Evolutionary conservation across 2,329 filamentous ascomycete genomes (phyloP), one percentile per base, ranked within the genome.

Genomic region (Ceratocystis cacaofunesta): DNA sequence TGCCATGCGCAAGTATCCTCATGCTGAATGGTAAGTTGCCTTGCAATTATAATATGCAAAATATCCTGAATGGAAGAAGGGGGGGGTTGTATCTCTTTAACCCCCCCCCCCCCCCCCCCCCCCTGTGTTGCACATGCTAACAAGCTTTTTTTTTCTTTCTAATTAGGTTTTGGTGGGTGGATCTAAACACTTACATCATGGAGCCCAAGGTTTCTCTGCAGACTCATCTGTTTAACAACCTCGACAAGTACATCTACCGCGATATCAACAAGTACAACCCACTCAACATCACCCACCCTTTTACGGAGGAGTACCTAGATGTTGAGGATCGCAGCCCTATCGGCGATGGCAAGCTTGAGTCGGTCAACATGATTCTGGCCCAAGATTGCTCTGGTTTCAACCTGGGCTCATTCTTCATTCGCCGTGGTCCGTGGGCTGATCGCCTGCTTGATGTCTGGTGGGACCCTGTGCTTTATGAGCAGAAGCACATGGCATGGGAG

Each of bases 401-500:
- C 74, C 81, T 99, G 12, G 94, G 94, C 19, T 96, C 91, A 17
- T 99, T 99, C 79, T 94, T 99, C 74, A 78, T 96, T 57, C 85
- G 86, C 62, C 85, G 94, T 68, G 90, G 89, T 71, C 79, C 85
- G 30, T 99, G 92, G 90, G 90, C 92, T 0, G 92, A 97, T 71
- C 87, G 90, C 3, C 78, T 99, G 19, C 82, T 99, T 44, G 94
- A 99, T 72, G 82, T 96, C 63, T 99, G 94, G 94, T 99, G 94
- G 94, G 94, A 99, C 72, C 94, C 94, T 0, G 92, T 97, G 36
- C 85, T 88, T 66, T 99, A 99, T 75, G 94, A 99, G 76, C 94
- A 99, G 76, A 95, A 91, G 74, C 94, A 99, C 75, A 96, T 96
- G 92, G 84, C 94, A 68, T 99, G 94, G 94, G 92, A 94, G 72